Evolutionary conservation across 2,329 filamentous ascomycete species (phyloP), one percentile per base, ranked within the genome.

Genomic region (Leptographium wingfieldii): DNA sequence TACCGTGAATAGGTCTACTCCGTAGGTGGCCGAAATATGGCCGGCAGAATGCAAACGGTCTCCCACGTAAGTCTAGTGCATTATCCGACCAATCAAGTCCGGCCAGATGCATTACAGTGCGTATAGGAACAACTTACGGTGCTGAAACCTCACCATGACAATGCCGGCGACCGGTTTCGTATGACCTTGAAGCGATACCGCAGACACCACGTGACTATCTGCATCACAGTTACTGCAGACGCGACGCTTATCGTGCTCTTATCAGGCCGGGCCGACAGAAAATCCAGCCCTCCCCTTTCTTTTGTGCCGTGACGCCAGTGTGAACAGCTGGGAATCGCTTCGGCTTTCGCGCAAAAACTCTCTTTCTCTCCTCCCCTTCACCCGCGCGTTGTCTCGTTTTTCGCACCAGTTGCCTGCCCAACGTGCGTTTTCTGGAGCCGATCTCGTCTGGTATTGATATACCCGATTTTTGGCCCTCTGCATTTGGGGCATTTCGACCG

Each of bases 211-310:
- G 40, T 43, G 40, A 43, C 19, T 9, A 11, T 7, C 2, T 35
- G 10, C 33, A 35, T 35, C 6, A 35, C 33, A 35, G 7, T 2
- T 10, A 9, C 33, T 35, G 48, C 48, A 38, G 51, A 35, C 58
- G 54, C 29, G 43, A 35, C 40, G 5, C 59, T 64, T 64, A 64
- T 65, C 63, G 58, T 40, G n/a, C 54, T 35, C 33, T 63, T 63
- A 63, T 63, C 61, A 49, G 49, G 25, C 60, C 64, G 63, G 64
- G 48, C 63, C 64, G 63, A 61, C 61, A 61, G 38, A 63, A 63
- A 62, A 58, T 66, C 64, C 64, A 63, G 62, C 62, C 62, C 62
- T 63, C 61, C 59, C 61, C 61, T 63, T 56, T 60, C 58, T 58
- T 62, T 63, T 62, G 59, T 62, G 62, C 57, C 60, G 62, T 65